These are phyloP conservation scores for Diaporthe citrichinensis DNA, from an alignment of 2,329 filamentous ascomycete genomes.

Conservation along the genomic window DNA sequence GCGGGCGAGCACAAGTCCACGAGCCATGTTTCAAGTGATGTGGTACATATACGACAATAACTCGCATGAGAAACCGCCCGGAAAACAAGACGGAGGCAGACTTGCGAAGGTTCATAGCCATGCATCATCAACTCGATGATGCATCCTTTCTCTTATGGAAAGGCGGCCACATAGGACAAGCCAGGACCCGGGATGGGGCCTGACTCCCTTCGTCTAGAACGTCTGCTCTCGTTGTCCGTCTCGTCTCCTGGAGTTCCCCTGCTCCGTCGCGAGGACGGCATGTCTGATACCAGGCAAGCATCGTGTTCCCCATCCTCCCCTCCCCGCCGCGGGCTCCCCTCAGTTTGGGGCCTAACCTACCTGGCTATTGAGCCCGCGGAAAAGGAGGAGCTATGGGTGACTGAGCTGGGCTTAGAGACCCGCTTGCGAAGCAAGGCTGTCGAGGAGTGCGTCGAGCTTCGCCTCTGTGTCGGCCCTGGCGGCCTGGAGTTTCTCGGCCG, in stretches of 20 bases:
- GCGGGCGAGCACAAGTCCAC: not conserved
- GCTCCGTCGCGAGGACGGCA: slow-evolving; percentile 3
- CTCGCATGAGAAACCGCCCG: not conserved
- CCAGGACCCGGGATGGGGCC: not conserved
- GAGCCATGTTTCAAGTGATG: not conserved
- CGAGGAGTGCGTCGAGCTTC: slow-evolving; percentile 8
- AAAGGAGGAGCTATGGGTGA: not conserved
- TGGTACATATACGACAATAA: not conserved
- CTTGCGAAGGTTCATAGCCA: not conserved
- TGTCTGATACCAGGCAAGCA: slow-evolving; percentile 12
- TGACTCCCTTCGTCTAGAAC: not conserved
- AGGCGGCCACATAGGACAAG: slow-evolving; percentile 1
- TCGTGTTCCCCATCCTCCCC: not conserved
- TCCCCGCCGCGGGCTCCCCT: not conserved
- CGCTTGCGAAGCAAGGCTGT: not conserved
- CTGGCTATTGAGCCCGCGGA: not conserved
- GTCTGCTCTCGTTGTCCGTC: not conserved
- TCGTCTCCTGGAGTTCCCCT: not conserved
- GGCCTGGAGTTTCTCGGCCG: not conserved
- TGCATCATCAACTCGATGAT: slow-evolving; percentile 19
- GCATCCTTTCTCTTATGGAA: not conserved
- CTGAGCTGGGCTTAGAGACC: not conserved
- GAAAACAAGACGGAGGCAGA: not conserved
- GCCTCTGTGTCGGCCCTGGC: not conserved
- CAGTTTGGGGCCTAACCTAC: not conserved